Percentiles rank a stretch among this genome's conserved stretches.
Evolutionary conservation across 306 rosid species (phyloP).

Genomic region (Sophora flavescens): DNA sequence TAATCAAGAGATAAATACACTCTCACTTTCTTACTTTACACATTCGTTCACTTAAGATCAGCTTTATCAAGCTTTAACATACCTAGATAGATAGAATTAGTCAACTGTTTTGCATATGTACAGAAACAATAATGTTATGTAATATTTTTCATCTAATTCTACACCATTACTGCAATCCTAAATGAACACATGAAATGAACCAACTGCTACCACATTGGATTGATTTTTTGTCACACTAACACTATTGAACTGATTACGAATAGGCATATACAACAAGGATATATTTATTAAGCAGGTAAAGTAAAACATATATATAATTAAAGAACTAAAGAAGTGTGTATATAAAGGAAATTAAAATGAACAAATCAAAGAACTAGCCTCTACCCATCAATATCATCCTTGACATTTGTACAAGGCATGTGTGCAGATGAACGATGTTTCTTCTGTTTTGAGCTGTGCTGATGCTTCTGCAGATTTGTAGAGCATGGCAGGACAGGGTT

Average conservation of each 20-base stretch:
- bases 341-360: slow-evolving; percentile 22
- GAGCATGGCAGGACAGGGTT: slow-evolving; percentile 61
- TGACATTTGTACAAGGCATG: slow-evolving; percentile 50
- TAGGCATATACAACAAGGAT: slow-evolving; percentile 11
- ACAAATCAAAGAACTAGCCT: slow-evolving; percentile 35
- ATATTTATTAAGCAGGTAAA: slow-evolving; percentile 27
- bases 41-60: no score
- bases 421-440: slow-evolving; percentile 46
- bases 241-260: slow-evolving; percentile 10
- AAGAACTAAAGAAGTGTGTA: neutral
- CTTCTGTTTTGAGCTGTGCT: slow-evolving; percentile 47
- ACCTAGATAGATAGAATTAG: neutral
- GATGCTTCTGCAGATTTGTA: slow-evolving; percentile 49
- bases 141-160: neutral
- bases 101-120: neutral
- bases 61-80: no score
- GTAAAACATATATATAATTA: neutral
- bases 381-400: slow-evolving; percentile 35
- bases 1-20: no score
- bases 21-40: no score
- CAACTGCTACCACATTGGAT: neutral
- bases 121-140: neutral
- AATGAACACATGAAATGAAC: slow-evolving; percentile 4
- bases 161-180: neutral
- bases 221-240: neutral